phyloP scores from a whole-genome alignment of 2,329 filamentous ascomycete species.

The Taxawa tesnikishii region DNA sequence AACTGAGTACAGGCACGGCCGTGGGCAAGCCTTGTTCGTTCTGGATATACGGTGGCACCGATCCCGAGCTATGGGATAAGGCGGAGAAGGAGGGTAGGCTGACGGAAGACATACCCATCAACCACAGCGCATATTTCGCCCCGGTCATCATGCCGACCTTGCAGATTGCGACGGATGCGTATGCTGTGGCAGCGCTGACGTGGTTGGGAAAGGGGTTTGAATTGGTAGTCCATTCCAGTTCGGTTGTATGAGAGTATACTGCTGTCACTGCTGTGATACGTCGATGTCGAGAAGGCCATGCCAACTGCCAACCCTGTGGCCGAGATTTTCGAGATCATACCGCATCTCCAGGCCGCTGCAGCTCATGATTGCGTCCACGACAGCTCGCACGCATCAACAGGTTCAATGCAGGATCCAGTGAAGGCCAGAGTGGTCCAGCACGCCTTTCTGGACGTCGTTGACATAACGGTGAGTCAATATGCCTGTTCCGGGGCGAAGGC shows the following conservation, averaged over 20 bases:
- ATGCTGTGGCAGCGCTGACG: slow-evolving; percentile 21
- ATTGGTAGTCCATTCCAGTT: background rate
- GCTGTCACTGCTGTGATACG: background rate
- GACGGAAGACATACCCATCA: slow-evolving; percentile 40
- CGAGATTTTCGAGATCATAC: too few relatives aligned
- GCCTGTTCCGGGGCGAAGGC: too few relatives aligned
- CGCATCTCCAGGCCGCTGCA: too few relatives aligned
- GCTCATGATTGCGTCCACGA: too few relatives aligned
- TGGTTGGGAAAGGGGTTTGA: slow-evolving; percentile 16
- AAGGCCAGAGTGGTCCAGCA: too few relatives aligned
- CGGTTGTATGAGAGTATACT: too few relatives aligned
- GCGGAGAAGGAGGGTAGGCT: slow-evolving; percentile 31
- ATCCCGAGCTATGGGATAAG: slow-evolving; percentile 37
- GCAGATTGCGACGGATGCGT: slow-evolving; percentile 31
- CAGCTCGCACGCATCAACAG: too few relatives aligned
- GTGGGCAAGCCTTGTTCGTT: slow-evolving; percentile 37
- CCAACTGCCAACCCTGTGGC: too few relatives aligned
- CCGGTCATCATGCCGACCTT: slow-evolving; percentile 48
- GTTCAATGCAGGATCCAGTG: too few relatives aligned
- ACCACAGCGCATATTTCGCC: slow-evolving; percentile 48
- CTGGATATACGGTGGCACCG: slow-evolving; percentile 44
- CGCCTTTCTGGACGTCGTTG: too few relatives aligned
- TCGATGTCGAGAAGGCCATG: too few relatives aligned
- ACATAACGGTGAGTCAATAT: too few relatives aligned
- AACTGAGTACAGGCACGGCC: slow-evolving; percentile 22